Evolutionary conservation across 768 basidiomycete genomes (phyloP).

Genomic region (Solioccasus polychromus): DNA sequence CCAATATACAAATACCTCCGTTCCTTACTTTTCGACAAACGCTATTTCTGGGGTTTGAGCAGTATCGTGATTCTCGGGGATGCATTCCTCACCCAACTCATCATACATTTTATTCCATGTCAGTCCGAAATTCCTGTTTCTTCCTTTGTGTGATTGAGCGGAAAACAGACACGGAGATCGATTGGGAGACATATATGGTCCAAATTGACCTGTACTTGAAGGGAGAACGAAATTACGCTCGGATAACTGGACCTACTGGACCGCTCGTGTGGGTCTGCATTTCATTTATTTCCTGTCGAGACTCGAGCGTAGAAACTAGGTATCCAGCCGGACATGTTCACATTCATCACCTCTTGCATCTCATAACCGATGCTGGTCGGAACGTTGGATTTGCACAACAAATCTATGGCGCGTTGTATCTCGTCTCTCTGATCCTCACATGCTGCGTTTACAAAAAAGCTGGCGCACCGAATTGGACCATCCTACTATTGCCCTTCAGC

Average conservation of each 20-base stretch:
- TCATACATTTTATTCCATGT: constrained; percentile 85
- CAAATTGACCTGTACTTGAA: constrained; percentile 76
- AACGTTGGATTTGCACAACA: constrained; percentile 69
- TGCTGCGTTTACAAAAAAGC: constrained; percentile 67
- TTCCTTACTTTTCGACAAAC: constrained; percentile 44
- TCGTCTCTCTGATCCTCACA: constrained; percentile 59
- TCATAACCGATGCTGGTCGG: constrained; percentile 56
- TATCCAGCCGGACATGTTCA: constrained; percentile 94
- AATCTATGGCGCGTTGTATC: constrained; percentile 74
- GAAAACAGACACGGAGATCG: constrained; percentile 90
- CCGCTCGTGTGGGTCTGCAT: constrained; percentile 71
- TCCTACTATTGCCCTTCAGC: constrained; percentile 77
- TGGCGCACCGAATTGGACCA: constrained; percentile 65
- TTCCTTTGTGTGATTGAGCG: constrained; percentile 14
- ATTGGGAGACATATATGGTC: constrained; percentile 95
- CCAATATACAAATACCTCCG: constrained; percentile 8
- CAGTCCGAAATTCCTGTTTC: constrained; percentile 30
- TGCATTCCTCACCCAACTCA: constrained; percentile 71
- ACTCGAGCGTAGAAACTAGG: constrained; percentile 38
- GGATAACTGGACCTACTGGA: constrained; percentile 87
- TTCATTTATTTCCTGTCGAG: neutral
- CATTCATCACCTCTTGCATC: constrained; percentile 71
- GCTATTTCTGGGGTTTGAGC: constrained; percentile 68
- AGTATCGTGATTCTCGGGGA: constrained; percentile 68
- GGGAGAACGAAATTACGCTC: constrained; percentile 80